Base-by-base conservation (phyloP, 495 filamentous ascomycete genomes). In the Penicillium diatomitis region DNA sequence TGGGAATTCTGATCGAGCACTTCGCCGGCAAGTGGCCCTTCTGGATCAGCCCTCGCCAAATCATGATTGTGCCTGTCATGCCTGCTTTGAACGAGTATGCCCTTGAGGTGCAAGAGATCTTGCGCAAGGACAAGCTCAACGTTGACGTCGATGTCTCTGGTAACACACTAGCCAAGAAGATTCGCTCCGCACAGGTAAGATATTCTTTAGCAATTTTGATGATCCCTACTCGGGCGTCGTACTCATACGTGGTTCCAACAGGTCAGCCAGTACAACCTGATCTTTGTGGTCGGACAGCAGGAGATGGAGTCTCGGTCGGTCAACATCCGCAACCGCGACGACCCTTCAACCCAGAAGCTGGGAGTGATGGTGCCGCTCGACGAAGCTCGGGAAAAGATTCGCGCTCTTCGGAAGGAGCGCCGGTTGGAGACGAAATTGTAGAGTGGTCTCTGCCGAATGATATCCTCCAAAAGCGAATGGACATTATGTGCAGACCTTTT, bases 21-120 rank as follows among this genome's bases (percentile, higher is more conserved):
- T 98, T 96, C 61, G 92, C 75, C 37, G 92, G 92, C 53, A 96
- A 95, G 70, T 97, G 91, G 91, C 92, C 92, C 0, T 95, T 96
- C 78, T 98, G 92, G 92, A 69, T 98, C 49, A 90, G 83, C 53
- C 92, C 92, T 29, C 83, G 91, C 12, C 92, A 98, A 70, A 79
- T 97, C 41, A 71, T 97, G 51, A 81, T 97, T 47, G 83, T 97
- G 6, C 94, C 92, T 3, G 90, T 98, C 52, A 90, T 90, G 77
- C 85, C 85, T 12, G 77, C 79, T 32, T 80, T 83, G 52, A 84
- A 88, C 56, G 86, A 88, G 53, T 98, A 97, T 61, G 88, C 82
- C 11, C 73, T 85, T 61, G 92, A 97, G 69, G 77, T 97, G 11
- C 86, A 87, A 62, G 54, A 57, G 27, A 62, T 79, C 45, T 59